Evolutionary conservation across 1,284 basidiomycete genomes (phyloP), one percentile per base, ranked within the genome.

Genomic region (Rhodotorula sp.): DNA sequence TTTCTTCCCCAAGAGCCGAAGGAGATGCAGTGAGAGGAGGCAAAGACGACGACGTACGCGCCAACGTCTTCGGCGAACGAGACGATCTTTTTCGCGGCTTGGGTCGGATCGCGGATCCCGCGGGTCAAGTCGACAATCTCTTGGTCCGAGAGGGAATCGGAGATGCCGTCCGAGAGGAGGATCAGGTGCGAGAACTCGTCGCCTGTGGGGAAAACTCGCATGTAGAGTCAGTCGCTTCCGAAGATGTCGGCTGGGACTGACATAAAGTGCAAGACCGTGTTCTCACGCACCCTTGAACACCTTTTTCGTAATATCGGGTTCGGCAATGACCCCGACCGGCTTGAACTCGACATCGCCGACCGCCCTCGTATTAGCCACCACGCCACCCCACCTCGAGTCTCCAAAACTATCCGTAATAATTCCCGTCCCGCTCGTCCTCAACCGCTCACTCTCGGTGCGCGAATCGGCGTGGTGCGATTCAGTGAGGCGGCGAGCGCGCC

Each of bases 331-430:
- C 0, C 94, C 95, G 71, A 90, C 90, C 47, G 86, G 87, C 80
- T 97, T 98, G 84, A 88, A 98, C 72, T 88, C 87, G 48, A 93
- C 86, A 79, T 99, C 97, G 47, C 95, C 95, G 65, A 99, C 86
- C 87, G 91, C 90, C 80, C 95, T 84, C 15, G 97, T 98, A 78
- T 98, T 99, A 58, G 90, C 92, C 28, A 99, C 84, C 2, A 89
- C 92, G 14, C 95, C 95, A 90, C 97, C 97, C 93, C 94, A 98
- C 56, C 91, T 64, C 19, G 65, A 71, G 71, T 99, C 95, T 48
- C 97, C 95, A 79, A 94, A 99, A 6, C 92, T 94, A 80, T 99
- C 95, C 7, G 92, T 92, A 60, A 97, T 90, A 43, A 97, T 83
- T 2, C 92, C 89, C 12, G 90, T 90, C 23, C 82, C 95, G 86